phyloP scores from a whole-genome alignment of 2,329 filamentous ascomycete species.

The Mycosphaerella arachidis region DNA sequence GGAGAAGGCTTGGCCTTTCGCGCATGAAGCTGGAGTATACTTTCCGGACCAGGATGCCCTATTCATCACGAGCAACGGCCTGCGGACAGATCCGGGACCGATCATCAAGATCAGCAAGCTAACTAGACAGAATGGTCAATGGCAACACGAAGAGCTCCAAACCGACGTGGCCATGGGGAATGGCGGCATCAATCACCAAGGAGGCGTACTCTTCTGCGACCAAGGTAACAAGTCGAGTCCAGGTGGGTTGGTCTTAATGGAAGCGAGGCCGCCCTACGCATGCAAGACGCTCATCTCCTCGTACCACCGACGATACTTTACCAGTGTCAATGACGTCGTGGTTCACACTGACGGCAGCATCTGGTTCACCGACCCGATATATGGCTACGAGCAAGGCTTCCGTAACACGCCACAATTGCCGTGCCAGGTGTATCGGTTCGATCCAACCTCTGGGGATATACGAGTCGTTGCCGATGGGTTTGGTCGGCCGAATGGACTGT shows the following conservation, averaged over 20 bases:
- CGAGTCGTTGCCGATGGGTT: slow-evolving; percentile 57
- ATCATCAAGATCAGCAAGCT: slow-evolving; percentile 28
- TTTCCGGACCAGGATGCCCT: slow-evolving; percentile 34
- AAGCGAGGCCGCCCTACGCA: slow-evolving; percentile 20
- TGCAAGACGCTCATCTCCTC: slow-evolving; percentile 49
- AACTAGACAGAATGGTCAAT: slow-evolving; percentile 32
- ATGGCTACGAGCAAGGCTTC: slow-evolving; percentile 57
- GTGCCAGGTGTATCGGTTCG: slow-evolving; percentile 52
- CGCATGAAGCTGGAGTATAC: slow-evolving; percentile 40
- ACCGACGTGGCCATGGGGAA: slow-evolving; percentile 44
- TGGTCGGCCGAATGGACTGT: slow-evolving; percentile 53
- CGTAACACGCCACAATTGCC: slow-evolving; percentile 50
- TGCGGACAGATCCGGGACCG: slow-evolving; percentile 11
- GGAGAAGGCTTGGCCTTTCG: slow-evolving; percentile 27
- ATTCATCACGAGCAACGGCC: slow-evolving; percentile 41
- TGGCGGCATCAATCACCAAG: slow-evolving; percentile 46
- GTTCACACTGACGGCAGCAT: slow-evolving; percentile 52
- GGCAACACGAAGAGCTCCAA: slow-evolving; percentile 39
- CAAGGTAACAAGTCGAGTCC: slow-evolving; percentile 26
- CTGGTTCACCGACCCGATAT: slow-evolving; percentile 62
- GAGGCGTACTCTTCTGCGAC: slow-evolving; percentile 32
- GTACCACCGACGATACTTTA: slow-evolving; percentile 58
- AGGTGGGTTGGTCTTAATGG: slow-evolving; percentile 26
- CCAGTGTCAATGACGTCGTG: slow-evolving; percentile 56
- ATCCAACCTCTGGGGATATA: slow-evolving; percentile 48